These are phyloP conservation scores for Fusarium subglutinans DNA, from an alignment of 2,329 filamentous ascomycete genomes.

Conservation along the genomic window DNA sequence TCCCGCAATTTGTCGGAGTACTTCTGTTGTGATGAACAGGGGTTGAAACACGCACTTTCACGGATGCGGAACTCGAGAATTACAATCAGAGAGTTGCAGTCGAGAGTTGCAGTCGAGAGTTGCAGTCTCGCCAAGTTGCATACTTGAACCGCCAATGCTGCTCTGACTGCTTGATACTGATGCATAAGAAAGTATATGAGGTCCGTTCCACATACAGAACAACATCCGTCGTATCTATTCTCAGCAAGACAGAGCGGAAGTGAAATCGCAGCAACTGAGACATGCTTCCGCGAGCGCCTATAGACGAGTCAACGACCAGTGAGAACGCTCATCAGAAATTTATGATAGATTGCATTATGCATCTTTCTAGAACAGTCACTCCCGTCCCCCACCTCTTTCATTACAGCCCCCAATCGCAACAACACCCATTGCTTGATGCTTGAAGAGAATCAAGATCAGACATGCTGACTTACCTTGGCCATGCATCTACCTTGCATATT, in stretches of 20 bases:
- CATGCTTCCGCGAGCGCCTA: conserved; percentile 11
- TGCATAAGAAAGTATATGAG: neutral
- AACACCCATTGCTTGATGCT: neutral
- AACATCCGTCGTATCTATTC: neutral
- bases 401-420: neutral
- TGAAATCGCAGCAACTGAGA: conserved; percentile 17
- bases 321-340: neutral
- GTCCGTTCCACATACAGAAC: conserved; percentile 12
- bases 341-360: conserved; percentile 21
- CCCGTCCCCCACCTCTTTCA: conserved; percentile 5
- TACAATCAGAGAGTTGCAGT: neutral
- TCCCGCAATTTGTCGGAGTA: conserved; percentile 16
- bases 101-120: neutral
- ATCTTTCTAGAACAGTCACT: conserved; percentile 26
- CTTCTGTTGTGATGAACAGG: conserved; percentile 3
- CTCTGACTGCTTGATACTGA: neutral
- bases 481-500: conserved; percentile 19
- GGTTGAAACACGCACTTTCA: conserved; percentile 30
- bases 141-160: conserved; percentile 9
- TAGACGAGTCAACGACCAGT: conserved; percentile 3
- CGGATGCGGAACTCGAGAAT: conserved; percentile 14
- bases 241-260: neutral
- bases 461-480: conserved; percentile 7
- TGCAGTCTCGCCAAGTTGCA: neutral
- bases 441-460: neutral